phyloP scores from a whole-genome alignment of 352 stramenopile species.

The Phytophthora sp. region DNA sequence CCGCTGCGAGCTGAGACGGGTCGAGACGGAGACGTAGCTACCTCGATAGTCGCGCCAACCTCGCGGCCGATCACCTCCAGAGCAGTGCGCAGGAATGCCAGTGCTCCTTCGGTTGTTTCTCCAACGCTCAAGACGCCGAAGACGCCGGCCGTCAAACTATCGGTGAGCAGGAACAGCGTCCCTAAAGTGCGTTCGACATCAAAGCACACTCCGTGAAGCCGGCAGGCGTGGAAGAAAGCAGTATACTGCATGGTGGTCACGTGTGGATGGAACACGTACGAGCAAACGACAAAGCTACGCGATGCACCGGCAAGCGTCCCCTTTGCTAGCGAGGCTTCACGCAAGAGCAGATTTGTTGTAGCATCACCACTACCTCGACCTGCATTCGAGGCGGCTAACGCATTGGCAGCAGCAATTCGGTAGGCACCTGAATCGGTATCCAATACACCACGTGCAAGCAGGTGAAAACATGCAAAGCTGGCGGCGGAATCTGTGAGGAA shows the following conservation, averaged over 20 bases:
- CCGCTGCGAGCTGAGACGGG: constrained; percentile 24
- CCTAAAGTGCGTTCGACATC: constrained; percentile 76
- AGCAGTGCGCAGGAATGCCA: constrained; percentile 67
- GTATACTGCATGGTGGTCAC: constrained; percentile 80
- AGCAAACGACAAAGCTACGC: constrained; percentile 71
- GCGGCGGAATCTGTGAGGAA: constrained; percentile 80
- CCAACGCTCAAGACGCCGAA: constrained; percentile 74
- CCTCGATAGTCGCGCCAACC: constrained; percentile 47
- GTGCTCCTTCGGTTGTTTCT: constrained; percentile 51
- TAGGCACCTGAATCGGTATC: constrained; percentile 31
- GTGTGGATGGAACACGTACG: constrained; percentile 83
- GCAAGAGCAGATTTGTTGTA: constrained; percentile 21
- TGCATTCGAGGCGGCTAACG: not conserved
- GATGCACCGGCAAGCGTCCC: constrained; percentile 13
- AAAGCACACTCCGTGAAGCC: constrained; percentile 88
- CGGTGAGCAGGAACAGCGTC: constrained; percentile 71
- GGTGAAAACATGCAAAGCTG: constrained; percentile 74
- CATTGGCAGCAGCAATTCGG: constrained; percentile 5
- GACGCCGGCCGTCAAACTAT: constrained; percentile 84
- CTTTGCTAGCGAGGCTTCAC: constrained; percentile 32
- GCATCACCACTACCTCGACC: constrained; percentile 1
- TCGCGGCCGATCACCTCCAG: constrained; percentile 80
- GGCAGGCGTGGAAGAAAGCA: constrained; percentile 89
- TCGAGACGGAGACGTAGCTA: constrained; percentile 19
- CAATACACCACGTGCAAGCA: constrained; percentile 54